These are phyloP conservation scores for Crithidia bombi DNA, from an alignment of 208 protist genomes.

Conservation along the genomic window DNA sequence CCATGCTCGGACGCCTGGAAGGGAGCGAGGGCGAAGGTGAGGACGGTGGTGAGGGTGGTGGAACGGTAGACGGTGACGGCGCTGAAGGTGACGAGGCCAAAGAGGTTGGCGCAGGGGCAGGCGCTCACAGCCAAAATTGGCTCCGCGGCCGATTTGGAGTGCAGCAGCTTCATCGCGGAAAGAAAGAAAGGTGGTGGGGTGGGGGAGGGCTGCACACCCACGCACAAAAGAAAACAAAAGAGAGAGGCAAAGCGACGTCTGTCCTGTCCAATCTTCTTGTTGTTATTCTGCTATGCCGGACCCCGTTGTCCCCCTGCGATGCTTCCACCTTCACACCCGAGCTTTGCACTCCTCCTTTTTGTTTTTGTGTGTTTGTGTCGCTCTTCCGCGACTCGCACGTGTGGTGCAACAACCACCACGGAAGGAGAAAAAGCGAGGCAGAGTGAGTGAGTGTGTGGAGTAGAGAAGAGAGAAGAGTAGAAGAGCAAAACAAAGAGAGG, in stretches of 20 bases:
- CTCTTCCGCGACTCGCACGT: no score
- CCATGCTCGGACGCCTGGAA: constrained; percentile 9
- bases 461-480: no score
- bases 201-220: not conserved
- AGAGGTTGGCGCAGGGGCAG: constrained; percentile 79
- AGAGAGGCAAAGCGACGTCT: not conserved
- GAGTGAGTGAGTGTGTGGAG: no score
- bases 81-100: constrained; percentile 69
- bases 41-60: constrained; percentile 74
- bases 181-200: not conserved
- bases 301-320: no score
- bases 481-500: no score
- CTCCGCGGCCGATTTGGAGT: constrained; percentile 67
- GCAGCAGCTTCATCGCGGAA: constrained; percentile 68
- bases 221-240: not conserved
- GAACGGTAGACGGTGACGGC: constrained; percentile 74
- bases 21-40: constrained; percentile 45
- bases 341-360: no score
- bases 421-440: no score
- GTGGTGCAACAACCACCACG: no score
- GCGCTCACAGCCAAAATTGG: constrained; percentile 73
- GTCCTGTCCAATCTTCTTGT: not conserved
- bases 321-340: no score
- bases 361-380: not conserved
- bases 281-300: no score